Evolutionary conservation across 805 yeast genomes (phyloP), one percentile per base, ranked within the genome.

Genomic region (Tetrapisispora fleetii): DNA sequence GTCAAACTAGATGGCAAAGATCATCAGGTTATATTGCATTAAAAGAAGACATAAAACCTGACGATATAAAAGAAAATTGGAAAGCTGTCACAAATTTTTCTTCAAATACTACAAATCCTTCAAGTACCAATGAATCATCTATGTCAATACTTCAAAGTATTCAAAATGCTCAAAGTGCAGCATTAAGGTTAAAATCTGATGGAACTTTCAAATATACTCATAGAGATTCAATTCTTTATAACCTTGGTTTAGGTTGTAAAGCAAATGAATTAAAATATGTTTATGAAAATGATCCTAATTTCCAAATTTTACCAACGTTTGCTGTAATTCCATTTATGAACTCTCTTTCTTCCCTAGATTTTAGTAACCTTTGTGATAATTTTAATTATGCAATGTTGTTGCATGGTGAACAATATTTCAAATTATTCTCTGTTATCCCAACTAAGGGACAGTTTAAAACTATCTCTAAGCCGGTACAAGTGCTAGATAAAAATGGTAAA

Each of bases 371-470:
- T 40, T 80, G 91, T 57, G 84, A 81, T 50, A 81, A 86, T 69
- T 91, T 87, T 75, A 86, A 87, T 68, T 95, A 93, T 52, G 83
- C 88, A 79, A 75, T 83, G 68, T 75, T 91, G 61, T 76, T 91
- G 57, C 98, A 91, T 65, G 99, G 98, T 51, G 99, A 91, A 70
- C 97, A 91, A 67, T 91, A 85, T 68, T 73, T 90, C 58, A 88
- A 80, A 67, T 66, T 91, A 53, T 28, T 11, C 8, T 78, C 81
- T 65, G 93, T 95, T 50, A 74, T 91, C 50, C 95, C 96, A 52
- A 78, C 85, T 1, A 74, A 76, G 52, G 95, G 82, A 3, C 63
- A 68, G 1, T 66, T 89, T 40, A 73, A 68, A 48, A 85, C 95
- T 8, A 74, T 74, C 40, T 76, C 79, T 50, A 70, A 63, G 53